These are phyloP conservation scores for Chalciporus piperatus DNA, from an alignment of 768 basidiomycete genomes.

Conservation along the genomic window DNA sequence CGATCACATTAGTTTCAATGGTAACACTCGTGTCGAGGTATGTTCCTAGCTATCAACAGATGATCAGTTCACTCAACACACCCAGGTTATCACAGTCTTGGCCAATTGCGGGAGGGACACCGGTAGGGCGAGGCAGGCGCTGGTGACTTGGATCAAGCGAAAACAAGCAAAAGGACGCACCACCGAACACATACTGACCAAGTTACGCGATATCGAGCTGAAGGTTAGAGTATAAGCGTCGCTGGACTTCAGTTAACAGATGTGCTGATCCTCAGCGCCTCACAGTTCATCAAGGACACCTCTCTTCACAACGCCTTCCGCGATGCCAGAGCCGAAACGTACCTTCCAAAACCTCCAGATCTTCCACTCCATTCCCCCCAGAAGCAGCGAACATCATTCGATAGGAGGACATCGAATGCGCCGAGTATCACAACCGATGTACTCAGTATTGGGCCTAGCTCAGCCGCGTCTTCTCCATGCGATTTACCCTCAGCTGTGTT, in stretches of 20 bases:
- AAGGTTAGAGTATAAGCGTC: slow-evolving; percentile 19
- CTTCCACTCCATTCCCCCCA: slow-evolving; percentile 21
- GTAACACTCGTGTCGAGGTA: neutral
- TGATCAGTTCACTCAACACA: no score
- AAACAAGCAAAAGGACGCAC: neutral
- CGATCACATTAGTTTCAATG: neutral
- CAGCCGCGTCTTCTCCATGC: neutral
- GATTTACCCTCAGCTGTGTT: neutral
- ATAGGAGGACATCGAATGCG: neutral
- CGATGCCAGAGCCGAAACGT: slow-evolving; percentile 31
- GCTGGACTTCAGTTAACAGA: neutral
- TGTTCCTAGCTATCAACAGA: no score
- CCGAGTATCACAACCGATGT: neutral
- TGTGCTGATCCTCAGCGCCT: no score
- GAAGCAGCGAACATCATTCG: neutral
- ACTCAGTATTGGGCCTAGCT: neutral
- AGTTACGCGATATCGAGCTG: slow-evolving; percentile 24
- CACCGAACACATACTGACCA: neutral
- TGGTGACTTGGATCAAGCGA: neutral
- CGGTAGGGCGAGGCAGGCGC: neutral
- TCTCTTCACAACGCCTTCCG: slow-evolving; percentile 31
- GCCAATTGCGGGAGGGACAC: neutral
- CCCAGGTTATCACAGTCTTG: neutral
- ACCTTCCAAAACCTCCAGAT: slow-evolving; percentile 23
- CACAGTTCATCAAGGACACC: slow-evolving; percentile 30